Percentiles rank a stretch among this genome's conserved stretches.
phyloP scores from a whole-genome alignment of 805 yeast species.

The Pichia eremophila region DNA sequence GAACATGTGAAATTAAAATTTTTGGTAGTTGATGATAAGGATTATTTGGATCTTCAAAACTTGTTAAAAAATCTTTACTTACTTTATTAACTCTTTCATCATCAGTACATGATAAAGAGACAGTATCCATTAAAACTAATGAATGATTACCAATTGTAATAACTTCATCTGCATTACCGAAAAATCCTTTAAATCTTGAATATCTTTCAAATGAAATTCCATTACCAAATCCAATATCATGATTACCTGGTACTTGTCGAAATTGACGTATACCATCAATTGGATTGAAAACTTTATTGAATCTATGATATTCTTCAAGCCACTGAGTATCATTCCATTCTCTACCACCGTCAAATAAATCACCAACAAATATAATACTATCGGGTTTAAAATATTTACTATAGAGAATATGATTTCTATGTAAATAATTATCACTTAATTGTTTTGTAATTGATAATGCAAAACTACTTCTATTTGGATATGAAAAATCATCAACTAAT shows the following conservation, averaged over 20 bases:
- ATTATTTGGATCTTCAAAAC: constrained; percentile 18
- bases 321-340: constrained; percentile 68
- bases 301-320: constrained; percentile 54
- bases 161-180: constrained; percentile 60
- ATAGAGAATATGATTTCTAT: constrained; percentile 51
- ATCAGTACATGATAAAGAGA: constrained; percentile 59
- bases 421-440: constrained; percentile 71
- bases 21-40: constrained; percentile 37
- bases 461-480: constrained; percentile 53
- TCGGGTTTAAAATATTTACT: constrained; percentile 66
- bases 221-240: constrained; percentile 90
- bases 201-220: constrained; percentile 48
- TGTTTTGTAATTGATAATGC: constrained; percentile 43
- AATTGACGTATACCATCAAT: constrained; percentile 26
- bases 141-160: constrained; percentile 61
- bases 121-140: constrained; percentile 69
- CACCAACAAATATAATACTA: constrained; percentile 75
- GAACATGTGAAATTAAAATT: constrained; percentile 78
- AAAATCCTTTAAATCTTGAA: constrained; percentile 56
- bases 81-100: constrained; percentile 34
- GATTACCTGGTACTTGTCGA: constrained; percentile 78
- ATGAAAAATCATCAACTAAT: constrained; percentile 79
- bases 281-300: constrained; percentile 45
- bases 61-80: constrained; percentile 44
- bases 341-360: constrained; percentile 90